Base-by-base conservation (phyloP, 1,139 yeast genomes). In the Blastobotrys persicus region DNA sequence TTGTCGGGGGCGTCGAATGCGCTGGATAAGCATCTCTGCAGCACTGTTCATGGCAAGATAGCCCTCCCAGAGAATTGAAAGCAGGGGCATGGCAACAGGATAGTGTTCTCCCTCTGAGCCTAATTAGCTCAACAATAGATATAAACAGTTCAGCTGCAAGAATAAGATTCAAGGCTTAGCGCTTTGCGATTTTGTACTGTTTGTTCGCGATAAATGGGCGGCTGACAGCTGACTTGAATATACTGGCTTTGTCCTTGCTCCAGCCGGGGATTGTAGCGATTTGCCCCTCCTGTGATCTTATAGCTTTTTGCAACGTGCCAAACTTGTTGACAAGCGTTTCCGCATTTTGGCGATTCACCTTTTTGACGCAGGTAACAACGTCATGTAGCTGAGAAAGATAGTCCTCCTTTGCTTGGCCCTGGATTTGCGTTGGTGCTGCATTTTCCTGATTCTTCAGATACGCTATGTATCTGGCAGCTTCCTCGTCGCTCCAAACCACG, bases 401-500 rank as follows among this genome's bases (percentile, higher is more conserved):
- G 55, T 75, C 79, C 3, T 66, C 66, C 33, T 71, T 71, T 51
- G 65, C 67, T 19, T 67, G 59, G 2, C 81, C 83, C 57, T 73
- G 74, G 49, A 79, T 75, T 20, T 63, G 56, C 35, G 62, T 62
- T 2, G 70, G 63, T 1, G 66, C 56, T 3, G 70, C 65, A 14
- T 58, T 56, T 42, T 68, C 71, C 39, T 60, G 61, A 32, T 57
- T 53, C 44, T 68, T 67, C 42, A 70, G 59, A 16, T 64, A 60
- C 6, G 65, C 52, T 9, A 91, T 67, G 61, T 89, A 91, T 51
- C 80, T 82, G 0, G 91, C 96, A 1, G 96, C 95, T 61, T 92
- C 97, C 55, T 81, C 88, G 57, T 81, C 81, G 28, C 83, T 79
- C 87, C 96, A 89, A 0, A 95, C 86, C 33, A 88, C 69, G 1